Evolutionary conservation across 2,329 filamentous ascomycete species (phyloP), one percentile per base, ranked within the genome.

Genomic region (Neofusicoccum ribis): DNA sequence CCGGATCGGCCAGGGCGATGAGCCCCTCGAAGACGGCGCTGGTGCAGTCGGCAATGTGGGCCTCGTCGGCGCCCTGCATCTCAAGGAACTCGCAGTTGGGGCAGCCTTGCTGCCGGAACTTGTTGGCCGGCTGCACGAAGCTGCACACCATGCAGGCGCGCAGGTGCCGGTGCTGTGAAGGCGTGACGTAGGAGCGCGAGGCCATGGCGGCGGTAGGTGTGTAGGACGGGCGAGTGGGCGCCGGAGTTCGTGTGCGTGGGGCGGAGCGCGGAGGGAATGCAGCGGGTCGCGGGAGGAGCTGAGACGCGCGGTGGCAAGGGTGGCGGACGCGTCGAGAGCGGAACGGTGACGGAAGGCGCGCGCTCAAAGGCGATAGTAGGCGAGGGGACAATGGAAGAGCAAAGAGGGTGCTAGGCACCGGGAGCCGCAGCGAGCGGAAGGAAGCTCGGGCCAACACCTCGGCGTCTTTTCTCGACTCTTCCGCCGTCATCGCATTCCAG

Each of bases 81-180:
- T 92, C 89, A 66, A 99, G 89, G 78, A 97, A 91, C 76, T 97
- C 94, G 85, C 95, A 99, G 84, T 99, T 99, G 68, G 95, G 95
- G 76, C 95, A 99, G 70, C 95, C 95, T 75, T 91, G 85, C 72
- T 88, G 86, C 73, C 89, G 85, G 85, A 99, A 99, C 78, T 91
- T 90, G 70, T 84, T 85, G 74, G 89, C 88, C 67, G 91, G 89
- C 84, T 94, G 92, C 69, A 98, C 92, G 76, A 98, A 91, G 63
- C 92, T 94, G 87, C 95, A 99, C 71, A 98, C 92, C 93, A 99
- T 97, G 84, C 95, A 99, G 74, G 95, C 95, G 80, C 95, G 93
- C 71, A 96, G 86, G 77, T 91, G 89, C 80, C 93, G 91, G 82
- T 90, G 88, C 80, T 95, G 91, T 76, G 84, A 85, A 6, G 91